These are phyloP conservation scores for Carex scoparia DNA, from an alignment of 176 grass and related monocot species.

Conservation along the genomic window DNA sequence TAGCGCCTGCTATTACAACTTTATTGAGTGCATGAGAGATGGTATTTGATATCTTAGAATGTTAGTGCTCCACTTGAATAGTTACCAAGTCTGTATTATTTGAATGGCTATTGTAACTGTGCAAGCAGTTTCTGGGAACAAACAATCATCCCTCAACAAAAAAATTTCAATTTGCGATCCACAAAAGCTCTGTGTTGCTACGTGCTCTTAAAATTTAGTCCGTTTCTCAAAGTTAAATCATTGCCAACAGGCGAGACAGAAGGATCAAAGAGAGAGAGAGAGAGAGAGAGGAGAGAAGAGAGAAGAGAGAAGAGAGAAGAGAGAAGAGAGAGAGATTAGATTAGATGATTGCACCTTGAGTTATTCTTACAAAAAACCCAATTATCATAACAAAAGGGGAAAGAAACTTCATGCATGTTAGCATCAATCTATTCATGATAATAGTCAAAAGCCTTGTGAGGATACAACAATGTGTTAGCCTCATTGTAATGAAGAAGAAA, in stretches of 20 bases:
- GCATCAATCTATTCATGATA: slow-evolving; percentile 39
- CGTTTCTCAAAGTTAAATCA: neutral
- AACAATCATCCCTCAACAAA: neutral
- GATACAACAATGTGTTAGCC: slow-evolving; percentile 66
- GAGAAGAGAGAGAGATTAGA: too few species aligned
- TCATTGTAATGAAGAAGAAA: slow-evolving; percentile 94
- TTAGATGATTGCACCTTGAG: neutral
- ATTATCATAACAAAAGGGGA: neutral
- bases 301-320: too few species aligned
- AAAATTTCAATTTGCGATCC: neutral
- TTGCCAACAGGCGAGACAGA: neutral
- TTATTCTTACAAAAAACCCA: neutral
- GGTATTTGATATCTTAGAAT: neutral
- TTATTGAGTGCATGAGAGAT: neutral
- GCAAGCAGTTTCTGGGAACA: neutral
- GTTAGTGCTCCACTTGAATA: neutral
- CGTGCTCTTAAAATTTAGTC: neutral
- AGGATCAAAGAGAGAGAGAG: too few species aligned
- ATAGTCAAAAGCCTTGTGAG: slow-evolving; percentile 68
- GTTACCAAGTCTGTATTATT: neutral
- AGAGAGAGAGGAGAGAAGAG: too few species aligned
- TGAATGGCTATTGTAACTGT: neutral
- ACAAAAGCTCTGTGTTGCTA: neutral
- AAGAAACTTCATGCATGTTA: neutral
- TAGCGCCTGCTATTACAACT: neutral